Conservation (phyloP, 306 rosid species). For the Fragaria vesca region DNA sequence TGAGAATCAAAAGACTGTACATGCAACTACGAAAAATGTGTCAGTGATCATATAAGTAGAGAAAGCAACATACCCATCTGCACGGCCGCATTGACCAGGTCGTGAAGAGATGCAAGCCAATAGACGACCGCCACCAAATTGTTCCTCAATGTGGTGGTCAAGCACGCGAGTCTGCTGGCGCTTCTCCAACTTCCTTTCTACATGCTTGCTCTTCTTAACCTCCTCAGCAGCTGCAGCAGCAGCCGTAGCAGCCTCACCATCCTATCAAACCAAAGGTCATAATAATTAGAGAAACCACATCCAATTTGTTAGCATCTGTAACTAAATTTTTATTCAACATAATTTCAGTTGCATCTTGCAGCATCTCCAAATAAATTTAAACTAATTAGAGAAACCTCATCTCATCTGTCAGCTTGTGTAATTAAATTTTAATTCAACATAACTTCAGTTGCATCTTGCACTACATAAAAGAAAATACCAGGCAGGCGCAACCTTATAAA, state of each 20-base stretch:
- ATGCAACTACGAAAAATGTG: neutral
- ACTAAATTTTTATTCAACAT: neutral
- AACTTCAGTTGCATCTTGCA: neutral
- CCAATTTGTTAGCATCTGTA: neutral
- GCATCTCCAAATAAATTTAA: neutral
- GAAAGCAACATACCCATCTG: conserved; percentile 47
- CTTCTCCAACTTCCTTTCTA: conserved; percentile 52
- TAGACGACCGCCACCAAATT: conserved; percentile 55
- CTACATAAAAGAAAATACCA: neutral
- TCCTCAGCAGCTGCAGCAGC: conserved; percentile 40
- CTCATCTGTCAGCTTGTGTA: neutral
- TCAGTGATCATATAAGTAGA: neutral
- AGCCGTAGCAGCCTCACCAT: conserved; percentile 38
- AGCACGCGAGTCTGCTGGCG: conserved; percentile 43
- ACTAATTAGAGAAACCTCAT: neutral
- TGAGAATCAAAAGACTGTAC: neutral
- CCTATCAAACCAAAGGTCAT: conserved; percentile 24
- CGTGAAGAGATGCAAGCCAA: conserved; percentile 61
- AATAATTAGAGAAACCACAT: neutral
- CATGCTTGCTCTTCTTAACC: conserved; percentile 55
- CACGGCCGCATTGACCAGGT: conserved; percentile 66
- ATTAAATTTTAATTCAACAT: no score
- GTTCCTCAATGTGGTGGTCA: conserved; percentile 56
- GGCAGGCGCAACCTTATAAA: neutral
- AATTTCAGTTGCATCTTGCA: neutral